Conservation (phyloP, 78 protist genomes). For the Monosiga brevicollis region DNA sequence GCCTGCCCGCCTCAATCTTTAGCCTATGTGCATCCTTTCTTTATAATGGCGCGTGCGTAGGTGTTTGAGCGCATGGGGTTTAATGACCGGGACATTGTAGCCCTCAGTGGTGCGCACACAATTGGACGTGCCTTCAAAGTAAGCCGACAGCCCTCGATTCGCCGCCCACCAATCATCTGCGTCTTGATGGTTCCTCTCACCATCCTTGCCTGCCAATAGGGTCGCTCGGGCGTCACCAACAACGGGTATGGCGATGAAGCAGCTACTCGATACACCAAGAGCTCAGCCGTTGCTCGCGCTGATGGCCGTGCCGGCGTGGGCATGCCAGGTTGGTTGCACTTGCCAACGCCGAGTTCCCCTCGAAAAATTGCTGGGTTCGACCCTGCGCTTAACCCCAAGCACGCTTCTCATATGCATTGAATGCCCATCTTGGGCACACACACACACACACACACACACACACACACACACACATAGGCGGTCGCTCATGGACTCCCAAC, state of each 20-base stretch:
- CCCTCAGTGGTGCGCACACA: conserved; percentile 60
- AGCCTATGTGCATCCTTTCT: too few species aligned
- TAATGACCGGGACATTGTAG: conserved; percentile 53
- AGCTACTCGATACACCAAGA: neutral
- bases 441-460: neutral
- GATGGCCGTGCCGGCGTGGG: neutral
- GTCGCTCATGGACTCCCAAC: too few species aligned
- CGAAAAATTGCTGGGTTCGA: too few species aligned
- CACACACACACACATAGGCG: conserved; percentile 1
- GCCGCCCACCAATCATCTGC: too few species aligned
- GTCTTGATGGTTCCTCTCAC: neutral
- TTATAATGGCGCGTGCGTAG: too few species aligned
- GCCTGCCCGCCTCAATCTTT: too few species aligned
- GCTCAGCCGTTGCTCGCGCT: neutral
- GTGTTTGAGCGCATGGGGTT: conserved; percentile 53
- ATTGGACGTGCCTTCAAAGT: conserved; percentile 28
- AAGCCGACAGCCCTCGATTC: too few species aligned
- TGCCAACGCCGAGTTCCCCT: too few species aligned
- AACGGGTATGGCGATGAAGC: neutral
- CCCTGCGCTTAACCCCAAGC: too few species aligned
- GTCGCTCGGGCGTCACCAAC: neutral
- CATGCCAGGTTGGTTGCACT: conserved; percentile 11
- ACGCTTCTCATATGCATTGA: too few species aligned
- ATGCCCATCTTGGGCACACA: neutral
- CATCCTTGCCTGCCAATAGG: neutral